Percentiles rank a stretch among this genome's conserved stretches.
These are phyloP conservation scores for Aspergillus carlsbadensis DNA, from an alignment of 495 filamentous ascomycete species.

Conservation along the genomic window DNA sequence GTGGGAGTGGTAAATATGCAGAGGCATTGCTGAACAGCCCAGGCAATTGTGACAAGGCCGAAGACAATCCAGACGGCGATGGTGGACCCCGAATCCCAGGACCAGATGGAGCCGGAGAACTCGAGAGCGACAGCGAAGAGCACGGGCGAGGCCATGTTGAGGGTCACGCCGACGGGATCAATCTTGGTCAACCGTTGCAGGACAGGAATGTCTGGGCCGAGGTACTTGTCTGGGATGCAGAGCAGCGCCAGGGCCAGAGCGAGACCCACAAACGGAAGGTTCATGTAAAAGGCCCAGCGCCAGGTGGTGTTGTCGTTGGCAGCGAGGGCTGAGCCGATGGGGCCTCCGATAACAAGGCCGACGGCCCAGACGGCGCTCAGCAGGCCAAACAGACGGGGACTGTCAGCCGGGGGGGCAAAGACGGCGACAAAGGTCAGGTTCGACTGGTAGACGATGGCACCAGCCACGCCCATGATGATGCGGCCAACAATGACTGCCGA, in stretches of 20 bases:
- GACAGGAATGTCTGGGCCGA: constrained; percentile 11
- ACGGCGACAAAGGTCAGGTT: constrained; percentile 41
- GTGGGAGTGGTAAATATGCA: constrained; percentile 14
- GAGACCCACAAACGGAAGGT: constrained; percentile 50
- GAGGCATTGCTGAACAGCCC: constrained; percentile 11
- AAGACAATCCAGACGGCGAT: constrained; percentile 51
- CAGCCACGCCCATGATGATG: constrained; percentile 36
- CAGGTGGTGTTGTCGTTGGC: constrained; percentile 46
- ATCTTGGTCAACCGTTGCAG: not conserved
- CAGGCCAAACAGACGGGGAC: constrained; percentile 42
- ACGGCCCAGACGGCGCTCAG: constrained; percentile 39
- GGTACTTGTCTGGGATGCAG: constrained; percentile 37
- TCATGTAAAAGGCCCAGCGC: constrained; percentile 68
- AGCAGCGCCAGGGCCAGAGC: constrained; percentile 49
- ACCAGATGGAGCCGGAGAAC: constrained; percentile 41
- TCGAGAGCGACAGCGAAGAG: constrained; percentile 21
- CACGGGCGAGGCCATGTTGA: constrained; percentile 16
- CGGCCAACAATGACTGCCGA: constrained; percentile 33
- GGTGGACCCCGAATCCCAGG: constrained; percentile 49
- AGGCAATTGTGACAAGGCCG: constrained; percentile 42
- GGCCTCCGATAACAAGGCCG: constrained; percentile 48
- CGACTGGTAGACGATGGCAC: constrained; percentile 50
- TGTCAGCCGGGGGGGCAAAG: constrained; percentile 41
- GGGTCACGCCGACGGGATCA: constrained; percentile 23
- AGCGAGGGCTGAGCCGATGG: constrained; percentile 57